Conservation (phyloP, 176 grass and related monocot species). For the Phyllostachys edulis region DNA sequence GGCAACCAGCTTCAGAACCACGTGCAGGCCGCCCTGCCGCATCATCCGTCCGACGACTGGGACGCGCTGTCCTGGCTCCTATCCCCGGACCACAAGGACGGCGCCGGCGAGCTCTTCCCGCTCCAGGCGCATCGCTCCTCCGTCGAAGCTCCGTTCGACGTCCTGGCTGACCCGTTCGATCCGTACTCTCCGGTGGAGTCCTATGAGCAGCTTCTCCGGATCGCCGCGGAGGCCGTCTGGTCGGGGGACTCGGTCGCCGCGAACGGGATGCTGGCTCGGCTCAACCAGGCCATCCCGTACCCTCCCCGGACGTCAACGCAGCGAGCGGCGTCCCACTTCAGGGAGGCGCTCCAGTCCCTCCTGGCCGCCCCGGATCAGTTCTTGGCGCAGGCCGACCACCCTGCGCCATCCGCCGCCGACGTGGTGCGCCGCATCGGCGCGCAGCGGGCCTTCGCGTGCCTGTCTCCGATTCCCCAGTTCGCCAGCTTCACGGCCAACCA, state of each 20-base stretch:
- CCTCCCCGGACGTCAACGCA: slow-evolving; percentile 31
- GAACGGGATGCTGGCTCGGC: slow-evolving; percentile 43
- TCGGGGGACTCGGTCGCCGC: slow-evolving; percentile 39
- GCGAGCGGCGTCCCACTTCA: slow-evolving; percentile 52
- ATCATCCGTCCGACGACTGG: slow-evolving; percentile 41
- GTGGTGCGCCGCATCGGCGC: slow-evolving; percentile 47
- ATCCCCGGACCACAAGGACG: slow-evolving; percentile 38
- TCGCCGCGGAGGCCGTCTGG: slow-evolving; percentile 44
- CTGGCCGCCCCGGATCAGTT: slow-evolving; percentile 24
- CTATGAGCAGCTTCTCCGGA: slow-evolving; percentile 39
- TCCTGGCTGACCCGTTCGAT: slow-evolving; percentile 47
- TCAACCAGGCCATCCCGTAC: slow-evolving; percentile 39
- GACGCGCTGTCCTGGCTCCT: slow-evolving; percentile 52
- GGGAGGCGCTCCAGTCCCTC: slow-evolving; percentile 53
- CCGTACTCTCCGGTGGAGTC: slow-evolving; percentile 32
- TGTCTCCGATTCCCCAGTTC: slow-evolving; percentile 55
- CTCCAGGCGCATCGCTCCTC: slow-evolving; percentile 11
- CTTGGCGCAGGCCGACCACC: not conserved
- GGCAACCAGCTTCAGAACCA: slow-evolving; percentile 16
- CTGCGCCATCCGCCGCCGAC: slow-evolving; percentile 37
- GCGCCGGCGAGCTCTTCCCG: slow-evolving; percentile 16
- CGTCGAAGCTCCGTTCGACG: slow-evolving; percentile 1
- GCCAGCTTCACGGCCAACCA: slow-evolving; percentile 63
- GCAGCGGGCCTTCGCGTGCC: slow-evolving; percentile 52
- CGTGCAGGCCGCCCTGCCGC: not conserved